Percentiles rank a stretch among this genome's conserved stretches.
Evolutionary conservation across 1,284 basidiomycete species (phyloP).

Genomic region (Laetiporus sulphureus): DNA sequence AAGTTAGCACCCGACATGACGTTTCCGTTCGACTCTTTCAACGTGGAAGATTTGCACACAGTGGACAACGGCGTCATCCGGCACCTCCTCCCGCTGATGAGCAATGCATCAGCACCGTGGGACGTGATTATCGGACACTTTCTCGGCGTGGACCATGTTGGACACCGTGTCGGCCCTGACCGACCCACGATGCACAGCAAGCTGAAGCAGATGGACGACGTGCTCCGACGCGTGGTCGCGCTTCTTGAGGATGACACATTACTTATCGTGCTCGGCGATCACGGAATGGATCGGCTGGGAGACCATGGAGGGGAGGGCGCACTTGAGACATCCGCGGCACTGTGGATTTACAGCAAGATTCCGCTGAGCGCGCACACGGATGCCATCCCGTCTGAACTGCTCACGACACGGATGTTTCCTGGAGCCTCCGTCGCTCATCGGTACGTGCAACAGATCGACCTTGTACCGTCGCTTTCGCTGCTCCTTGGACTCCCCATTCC

Average conservation of each 20-base stretch:
- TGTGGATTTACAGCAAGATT: conserved; percentile 90
- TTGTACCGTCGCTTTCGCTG: conserved; percentile 88
- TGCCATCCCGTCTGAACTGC: conserved; percentile 39
- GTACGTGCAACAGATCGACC: conserved; percentile 87
- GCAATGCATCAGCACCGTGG: conserved; percentile 49
- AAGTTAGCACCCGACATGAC: conserved; percentile 67
- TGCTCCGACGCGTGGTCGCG: conserved; percentile 67
- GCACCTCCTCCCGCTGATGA: conserved; percentile 79
- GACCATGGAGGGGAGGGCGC: conserved; percentile 94
- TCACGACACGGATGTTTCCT: conserved; percentile 58
- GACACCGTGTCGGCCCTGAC: conserved; percentile 89
- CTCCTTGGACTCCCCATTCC: conserved; percentile 92
- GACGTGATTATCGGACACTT: conserved; percentile 91
- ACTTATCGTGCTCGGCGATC: conserved; percentile 90
- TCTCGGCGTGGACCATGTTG: conserved; percentile 96
- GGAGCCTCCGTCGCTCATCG: conserved; percentile 51
- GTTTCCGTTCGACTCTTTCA: conserved; percentile 93
- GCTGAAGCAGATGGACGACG: conserved; percentile 81
- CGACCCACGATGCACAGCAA: conserved; percentile 86
- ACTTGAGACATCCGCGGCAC: conserved; percentile 79
- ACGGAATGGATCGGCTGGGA: conserved; percentile 94
- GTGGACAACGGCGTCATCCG: conserved; percentile 88
- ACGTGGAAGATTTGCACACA: conserved; percentile 96
- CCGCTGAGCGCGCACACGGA: conserved; percentile 32
- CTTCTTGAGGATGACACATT: conserved; percentile 77